Base-by-base conservation (phyloP, 108 stramenopile genomes). In the Aurantiochytrium sp. region DNA sequence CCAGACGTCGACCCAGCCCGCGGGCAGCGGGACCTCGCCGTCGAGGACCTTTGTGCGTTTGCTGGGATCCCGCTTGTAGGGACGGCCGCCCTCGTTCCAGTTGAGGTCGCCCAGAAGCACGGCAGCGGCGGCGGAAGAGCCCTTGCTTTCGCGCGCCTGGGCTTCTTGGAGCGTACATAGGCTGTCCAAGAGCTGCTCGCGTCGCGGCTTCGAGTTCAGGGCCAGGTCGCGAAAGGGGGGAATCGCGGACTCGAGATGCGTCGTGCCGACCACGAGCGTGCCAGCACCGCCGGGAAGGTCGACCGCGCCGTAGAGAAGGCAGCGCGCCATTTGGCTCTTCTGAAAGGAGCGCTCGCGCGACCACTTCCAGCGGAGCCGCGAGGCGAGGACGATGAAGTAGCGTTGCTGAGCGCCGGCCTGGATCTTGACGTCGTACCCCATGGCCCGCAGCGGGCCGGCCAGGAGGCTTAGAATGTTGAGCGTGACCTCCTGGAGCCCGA, bases 401-500 rank as follows among this genome's bases (percentile, higher is more conserved):
- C 19, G 73, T 12, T 81, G 39, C 12, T 48, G 21, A 0, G 73
- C 73, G 12, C 10, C 45, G 12, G 21, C 45, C 24, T 81, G 73
- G 3, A 81, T 81, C 24, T 81, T 81, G 45, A 48, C 45, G 30
- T 81, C 73, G 30, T 81, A 81, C 42, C 24, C 24, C 19, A 81
- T 6, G 45, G 73, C 73, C 19, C 39, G 42, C 39, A 81, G n/a
- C 6, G 73, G 73, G 6, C 45, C 27, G 24, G 73, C 73, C 6
- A 81, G 39, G 24, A 81, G 39, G 42, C 39, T 6, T 12, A 81
- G 12, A 24, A 81, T 81, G 2, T 24, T 48, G 2, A 6, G 73
- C 45, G 73, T 81, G 27, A 81, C 73, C 73, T 81, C 73, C 73
- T 81, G 73, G 6, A 81, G 30, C 6, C 42, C 73, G 27, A 81